Conservation (phyloP, 148 eudicot species). For the Rheum nobile region DNA sequence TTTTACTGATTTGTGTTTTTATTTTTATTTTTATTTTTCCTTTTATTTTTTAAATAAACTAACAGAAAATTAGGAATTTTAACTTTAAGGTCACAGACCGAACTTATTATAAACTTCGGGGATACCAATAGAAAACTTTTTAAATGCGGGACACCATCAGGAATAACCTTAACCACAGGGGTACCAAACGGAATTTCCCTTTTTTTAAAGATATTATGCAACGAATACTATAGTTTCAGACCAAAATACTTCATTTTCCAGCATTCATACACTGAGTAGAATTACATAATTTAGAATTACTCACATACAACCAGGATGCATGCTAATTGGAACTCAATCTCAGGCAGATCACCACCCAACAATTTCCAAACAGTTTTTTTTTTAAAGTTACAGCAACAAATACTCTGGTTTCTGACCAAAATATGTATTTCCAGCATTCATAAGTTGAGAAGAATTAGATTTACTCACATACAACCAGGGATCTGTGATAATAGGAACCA, state of each 20-base stretch:
- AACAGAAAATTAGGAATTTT: too few species aligned
- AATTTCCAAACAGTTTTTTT: not conserved
- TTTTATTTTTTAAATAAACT: too few species aligned
- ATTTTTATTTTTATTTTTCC: too few species aligned
- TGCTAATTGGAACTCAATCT: not conserved
- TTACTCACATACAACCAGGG: not conserved
- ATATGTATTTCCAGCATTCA: not conserved
- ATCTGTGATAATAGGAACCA: not conserved
- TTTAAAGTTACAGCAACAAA: not conserved
- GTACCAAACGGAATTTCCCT: too few species aligned
- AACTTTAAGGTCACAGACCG: too few species aligned
- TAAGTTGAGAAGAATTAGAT: not conserved
- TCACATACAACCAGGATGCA: not conserved
- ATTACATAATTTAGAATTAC: not conserved
- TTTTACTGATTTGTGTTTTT: too few species aligned
- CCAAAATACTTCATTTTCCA: not conserved
- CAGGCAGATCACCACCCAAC: not conserved
- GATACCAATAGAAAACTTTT: too few species aligned
- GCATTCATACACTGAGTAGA: not conserved
- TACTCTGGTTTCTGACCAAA: not conserved
- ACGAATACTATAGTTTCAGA: not conserved
- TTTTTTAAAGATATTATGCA: not conserved
- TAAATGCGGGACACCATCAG: too few species aligned
- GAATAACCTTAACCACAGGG: too few species aligned
- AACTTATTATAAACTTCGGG: too few species aligned